These are phyloP conservation scores for Tulasnella sp. DNA, from an alignment of 768 basidiomycete species.

Conservation along the genomic window DNA sequence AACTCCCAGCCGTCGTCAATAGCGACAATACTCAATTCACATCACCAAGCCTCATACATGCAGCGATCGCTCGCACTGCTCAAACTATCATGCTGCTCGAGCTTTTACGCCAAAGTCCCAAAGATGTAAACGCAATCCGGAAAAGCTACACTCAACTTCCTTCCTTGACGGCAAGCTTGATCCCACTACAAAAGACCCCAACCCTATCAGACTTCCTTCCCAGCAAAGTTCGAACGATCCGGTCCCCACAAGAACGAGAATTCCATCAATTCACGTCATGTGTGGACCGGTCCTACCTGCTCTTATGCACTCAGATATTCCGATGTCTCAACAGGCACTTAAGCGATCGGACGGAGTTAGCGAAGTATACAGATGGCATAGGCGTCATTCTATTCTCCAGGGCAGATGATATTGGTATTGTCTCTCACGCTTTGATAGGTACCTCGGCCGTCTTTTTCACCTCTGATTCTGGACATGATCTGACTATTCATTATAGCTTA, in stretches of 20 bases:
- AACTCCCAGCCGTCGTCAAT: constrained; percentile 35
- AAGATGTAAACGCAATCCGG: constrained; percentile 56
- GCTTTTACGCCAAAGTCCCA: constrained; percentile 52
- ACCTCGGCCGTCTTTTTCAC: constrained; percentile 21
- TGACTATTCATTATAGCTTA: constrained; percentile 35
- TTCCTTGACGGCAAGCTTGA: constrained; percentile 35
- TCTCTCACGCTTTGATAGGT: constrained; percentile 67
- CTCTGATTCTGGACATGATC: constrained; percentile 2
- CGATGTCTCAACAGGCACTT: constrained; percentile 59
- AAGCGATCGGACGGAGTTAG: constrained; percentile 57
- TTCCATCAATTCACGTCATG: constrained; percentile 43
- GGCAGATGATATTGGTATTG: constrained; percentile 63
- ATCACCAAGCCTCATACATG: background rate
- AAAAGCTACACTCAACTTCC: constrained; percentile 53
- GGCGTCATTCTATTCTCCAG: constrained; percentile 58
- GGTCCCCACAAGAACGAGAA: background rate
- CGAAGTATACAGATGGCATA: constrained; percentile 53
- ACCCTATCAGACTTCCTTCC: constrained; percentile 36
- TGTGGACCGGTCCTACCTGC: constrained; percentile 55
- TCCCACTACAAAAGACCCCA: background rate
- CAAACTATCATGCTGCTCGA: constrained; percentile 58
- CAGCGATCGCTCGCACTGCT: constrained; percentile 53
- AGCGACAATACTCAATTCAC: background rate
- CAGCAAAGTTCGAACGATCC: constrained; percentile 20
- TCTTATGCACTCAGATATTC: constrained; percentile 59